These are phyloP conservation scores for Quercus lobata DNA, from an alignment of 331 rosid species.

Conservation along the genomic window DNA sequence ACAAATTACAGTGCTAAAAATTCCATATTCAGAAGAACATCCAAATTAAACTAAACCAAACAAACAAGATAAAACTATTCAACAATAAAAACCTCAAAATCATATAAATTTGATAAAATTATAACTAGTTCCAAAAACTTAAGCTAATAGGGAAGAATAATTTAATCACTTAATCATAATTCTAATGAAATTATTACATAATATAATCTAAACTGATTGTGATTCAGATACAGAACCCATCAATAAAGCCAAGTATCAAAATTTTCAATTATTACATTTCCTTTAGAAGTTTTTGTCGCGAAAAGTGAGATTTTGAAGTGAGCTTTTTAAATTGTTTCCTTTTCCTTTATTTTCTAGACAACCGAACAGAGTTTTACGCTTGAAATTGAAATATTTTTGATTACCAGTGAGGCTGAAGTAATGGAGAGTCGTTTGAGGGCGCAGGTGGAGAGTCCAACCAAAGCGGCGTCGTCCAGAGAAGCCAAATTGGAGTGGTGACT, in stretches of 20 bases:
- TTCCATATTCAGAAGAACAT: neutral
- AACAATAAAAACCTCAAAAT: neutral
- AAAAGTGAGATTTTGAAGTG: neutral
- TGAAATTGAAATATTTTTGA: neutral
- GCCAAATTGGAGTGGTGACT: constrained; percentile 21
- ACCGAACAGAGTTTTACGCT: neutral
- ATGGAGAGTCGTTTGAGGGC: constrained; percentile 61
- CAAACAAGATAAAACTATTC: neutral
- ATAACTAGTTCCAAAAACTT: no score
- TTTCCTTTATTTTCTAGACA: neutral
- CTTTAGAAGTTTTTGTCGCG: neutral
- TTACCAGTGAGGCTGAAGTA: constrained; percentile 82
- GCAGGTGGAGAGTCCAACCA: constrained; percentile 61
- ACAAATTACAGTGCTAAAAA: neutral
- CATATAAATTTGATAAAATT: neutral
- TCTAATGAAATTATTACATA: no score
- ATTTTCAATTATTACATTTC: no score
- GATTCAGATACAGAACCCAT: neutral
- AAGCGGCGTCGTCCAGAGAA: constrained; percentile 63
- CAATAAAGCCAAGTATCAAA: neutral
- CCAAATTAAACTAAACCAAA: neutral
- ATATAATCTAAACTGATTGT: neutral
- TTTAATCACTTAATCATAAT: no score
- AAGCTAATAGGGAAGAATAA: no score
- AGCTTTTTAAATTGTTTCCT: no score